Base-by-base conservation (phyloP, 2,329 filamentous ascomycete species). In the Cryphonectria japonica region DNA sequence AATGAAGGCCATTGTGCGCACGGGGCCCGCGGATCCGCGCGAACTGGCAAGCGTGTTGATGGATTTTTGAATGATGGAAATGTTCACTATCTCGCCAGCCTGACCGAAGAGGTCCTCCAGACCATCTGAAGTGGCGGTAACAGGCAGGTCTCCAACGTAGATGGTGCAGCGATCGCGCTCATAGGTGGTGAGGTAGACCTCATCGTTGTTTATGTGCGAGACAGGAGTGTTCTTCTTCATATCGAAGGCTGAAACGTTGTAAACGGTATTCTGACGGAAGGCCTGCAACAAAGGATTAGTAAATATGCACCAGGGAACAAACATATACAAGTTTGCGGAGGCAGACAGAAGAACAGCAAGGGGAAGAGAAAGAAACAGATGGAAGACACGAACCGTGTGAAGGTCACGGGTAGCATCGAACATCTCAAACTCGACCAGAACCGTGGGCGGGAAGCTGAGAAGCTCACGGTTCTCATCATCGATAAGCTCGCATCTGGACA, bases 401-500 rank as follows among this genome's bases (percentile, higher is more conserved):
- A 88, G 82, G 70, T 88, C 83, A 32, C 87, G 83, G 34, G 78
- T 80, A 3, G 84, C 79, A 71, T 89, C 85, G 66, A 87, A 90
- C 73, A 81, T 81, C 57, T 81, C 78, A 72, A 85, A 90, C 37
- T 84, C 81, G 41, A 88, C 82, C 6, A 87, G 73, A 1, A 87
- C 80, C 2, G 82, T 78, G 14, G 77, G 77, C 7, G 80, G 78
- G 9, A 85, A 75, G 0, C 76, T 75, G 69, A 84, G 78, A 8
- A 76, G 74, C 0, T 77, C 72, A 52, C 81, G 80, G 11, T 81
- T 75, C 2, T 80, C 73, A 0, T 74, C 60, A 29, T 80, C 76
- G 8, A 87, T 73, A 13, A 75, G 67, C 69, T 84, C 81, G 13
- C 81, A 78, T 69, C 79, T 81, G 61, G 75, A 75, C 29, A 90